Evolutionary conservation across 2,329 filamentous ascomycete species (phyloP), one percentile per base, ranked within the genome.

Genomic region (Xylaria sp.): DNA sequence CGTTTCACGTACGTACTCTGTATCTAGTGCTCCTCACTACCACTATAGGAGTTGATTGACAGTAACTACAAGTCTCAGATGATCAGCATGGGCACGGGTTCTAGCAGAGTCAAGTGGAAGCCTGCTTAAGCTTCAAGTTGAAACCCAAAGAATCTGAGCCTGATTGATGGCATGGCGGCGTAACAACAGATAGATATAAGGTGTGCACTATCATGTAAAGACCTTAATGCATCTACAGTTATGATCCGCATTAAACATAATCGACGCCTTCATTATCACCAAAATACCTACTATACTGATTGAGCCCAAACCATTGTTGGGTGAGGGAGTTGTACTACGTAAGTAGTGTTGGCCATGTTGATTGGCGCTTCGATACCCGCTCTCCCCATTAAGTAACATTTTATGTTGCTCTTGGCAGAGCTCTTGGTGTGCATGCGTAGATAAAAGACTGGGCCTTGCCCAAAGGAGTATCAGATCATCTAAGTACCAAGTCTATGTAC

Each of bases 201-300:
- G 24, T 27, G 24, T 27, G 24, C 24, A 27, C 24, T 8, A 12
- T 36, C 17, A 4, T 27, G 24, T 27, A 27, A 24, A 27, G 12
- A 11, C 34, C 12, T 24, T 62, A 39, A 57, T 56, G 36, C 48
- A 34, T 11, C 34, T 54, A 36, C 53, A 60, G 64, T 67, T 55
- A 60, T 64, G 65, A 67, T 67, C 65, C 60, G 55, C 65, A 30
- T 19, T 21, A 27, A 9, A 64, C 48, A 55, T 27, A 42, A 55
- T 21, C 19, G 9, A 24, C 34, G 34, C 11, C 34, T 36, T 36
- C 34, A 36, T 12, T 36, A 36, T 36, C 34, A 7, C 11, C 34
- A 9, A 7, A 36, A 36, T 36, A 12, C 24, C 24, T 27, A 27
- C 4, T 27, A 27, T 36, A 12, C 34, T 36, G 34, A 36, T 36